Percentiles rank a stretch among this genome's conserved stretches.
phyloP scores from a whole-genome alignment of 208 protist genomes.

The Trypanosoma theileri region DNA sequence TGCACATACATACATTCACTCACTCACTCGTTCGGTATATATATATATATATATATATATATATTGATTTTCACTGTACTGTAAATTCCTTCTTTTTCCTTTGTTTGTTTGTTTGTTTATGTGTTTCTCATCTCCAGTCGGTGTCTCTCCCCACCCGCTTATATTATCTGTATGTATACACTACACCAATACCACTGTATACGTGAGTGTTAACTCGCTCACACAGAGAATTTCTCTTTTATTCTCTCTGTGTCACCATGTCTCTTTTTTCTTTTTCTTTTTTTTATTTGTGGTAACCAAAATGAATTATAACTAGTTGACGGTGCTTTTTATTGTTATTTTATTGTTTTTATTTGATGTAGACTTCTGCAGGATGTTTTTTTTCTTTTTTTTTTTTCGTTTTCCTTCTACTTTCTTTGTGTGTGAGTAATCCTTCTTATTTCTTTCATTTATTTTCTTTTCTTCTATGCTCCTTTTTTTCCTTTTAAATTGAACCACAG shows the following conservation, averaged over 20 bases:
- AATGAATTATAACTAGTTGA: slow-evolving; percentile 2
- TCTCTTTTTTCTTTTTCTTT: not conserved
- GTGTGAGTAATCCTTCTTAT: too few species aligned
- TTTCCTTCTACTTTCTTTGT: too few species aligned
- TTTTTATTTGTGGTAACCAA: slow-evolving; percentile 3
- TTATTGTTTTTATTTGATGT: not conserved
- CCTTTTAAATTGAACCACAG: too few species aligned
- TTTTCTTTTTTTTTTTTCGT: too few species aligned
- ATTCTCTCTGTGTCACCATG: not conserved
- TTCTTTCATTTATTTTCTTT: too few species aligned
- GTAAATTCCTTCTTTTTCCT: not conserved
- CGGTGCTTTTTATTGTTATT: not conserved
- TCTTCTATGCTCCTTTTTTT: too few species aligned
- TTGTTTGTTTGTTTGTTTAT: not conserved
- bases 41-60: slow-evolving; percentile 14
- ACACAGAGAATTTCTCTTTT: not conserved
- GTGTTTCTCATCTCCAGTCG: not conserved
- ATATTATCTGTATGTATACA: not conserved
- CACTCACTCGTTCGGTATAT: too few species aligned
- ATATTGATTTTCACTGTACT: not conserved
- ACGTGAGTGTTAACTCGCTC: not conserved
- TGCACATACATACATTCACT: too few species aligned
- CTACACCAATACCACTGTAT: not conserved
- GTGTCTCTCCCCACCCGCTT: slow-evolving; percentile 6
- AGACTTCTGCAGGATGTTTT: not conserved